Evolutionary conservation across 2,329 filamentous ascomycete species (phyloP).

Genomic region (Stachybotrys elegans): DNA sequence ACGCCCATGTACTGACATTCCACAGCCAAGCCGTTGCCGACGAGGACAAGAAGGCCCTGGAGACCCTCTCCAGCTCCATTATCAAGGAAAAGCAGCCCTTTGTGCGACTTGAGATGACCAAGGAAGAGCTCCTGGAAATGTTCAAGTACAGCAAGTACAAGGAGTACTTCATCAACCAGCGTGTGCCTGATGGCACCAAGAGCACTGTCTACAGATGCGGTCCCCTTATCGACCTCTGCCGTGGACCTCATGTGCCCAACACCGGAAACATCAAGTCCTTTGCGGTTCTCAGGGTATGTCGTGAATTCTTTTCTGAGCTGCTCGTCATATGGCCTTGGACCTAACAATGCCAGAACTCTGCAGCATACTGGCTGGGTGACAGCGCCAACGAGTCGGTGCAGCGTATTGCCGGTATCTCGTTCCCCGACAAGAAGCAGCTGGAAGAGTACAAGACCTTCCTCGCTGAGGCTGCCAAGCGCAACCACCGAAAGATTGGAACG

Average conservation of each 20-base stretch:
- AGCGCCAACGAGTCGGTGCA: slow-evolving; percentile 92
- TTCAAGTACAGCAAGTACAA: slow-evolving; percentile 99
- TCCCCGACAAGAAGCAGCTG: slow-evolving; percentile 91
- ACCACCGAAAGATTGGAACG: slow-evolving; percentile 88
- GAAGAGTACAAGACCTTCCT: slow-evolving; percentile 91
- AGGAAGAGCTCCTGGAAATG: slow-evolving; percentile 88
- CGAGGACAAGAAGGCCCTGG: slow-evolving; percentile 80
- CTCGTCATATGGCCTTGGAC: no score
- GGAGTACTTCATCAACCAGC: slow-evolving; percentile 79
- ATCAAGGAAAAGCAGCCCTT: slow-evolving; percentile 97
- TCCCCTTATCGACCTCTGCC: slow-evolving; percentile 89
- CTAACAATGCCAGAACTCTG: slow-evolving; percentile 44
- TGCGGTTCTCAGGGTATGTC: slow-evolving; percentile 70
- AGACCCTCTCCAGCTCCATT: slow-evolving; percentile 73
- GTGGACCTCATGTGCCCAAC: slow-evolving; percentile 87
- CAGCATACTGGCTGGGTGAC: slow-evolving; percentile 90
- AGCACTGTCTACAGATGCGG: slow-evolving; percentile 95
- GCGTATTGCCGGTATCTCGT: slow-evolving; percentile 93
- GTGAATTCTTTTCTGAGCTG: no score
- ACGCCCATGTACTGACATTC: slow-evolving; percentile 12
- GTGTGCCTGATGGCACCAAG: slow-evolving; percentile 73
- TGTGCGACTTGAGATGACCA: slow-evolving; percentile 81
- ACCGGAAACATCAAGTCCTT: slow-evolving; percentile 94
- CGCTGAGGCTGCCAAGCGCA: slow-evolving; percentile 95
- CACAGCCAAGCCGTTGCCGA: slow-evolving; percentile 64